These are phyloP conservation scores for Acacia acuminata DNA, from an alignment of 306 rosid species.

Conservation along the genomic window DNA sequence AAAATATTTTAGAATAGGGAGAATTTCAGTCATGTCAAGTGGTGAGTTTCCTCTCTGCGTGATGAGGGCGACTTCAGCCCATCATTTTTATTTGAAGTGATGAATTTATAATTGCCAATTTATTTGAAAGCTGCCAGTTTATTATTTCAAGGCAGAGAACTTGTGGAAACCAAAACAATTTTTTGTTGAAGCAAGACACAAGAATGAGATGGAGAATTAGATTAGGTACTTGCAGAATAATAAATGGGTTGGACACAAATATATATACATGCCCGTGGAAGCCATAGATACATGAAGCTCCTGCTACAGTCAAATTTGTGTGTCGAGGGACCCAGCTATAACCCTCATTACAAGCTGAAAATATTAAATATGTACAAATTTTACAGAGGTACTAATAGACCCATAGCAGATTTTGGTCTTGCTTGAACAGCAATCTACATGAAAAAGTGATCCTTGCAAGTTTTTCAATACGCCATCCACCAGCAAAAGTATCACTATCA, in stretches of 20 bases:
- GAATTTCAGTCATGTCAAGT: no score
- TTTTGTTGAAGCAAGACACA: neutral
- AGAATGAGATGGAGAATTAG: neutral
- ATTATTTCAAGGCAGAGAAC: neutral
- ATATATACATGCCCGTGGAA: no score
- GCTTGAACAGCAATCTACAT: constrained; percentile 11
- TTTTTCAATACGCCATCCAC: constrained; percentile 75
- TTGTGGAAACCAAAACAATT: neutral
- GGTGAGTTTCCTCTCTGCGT: no score
- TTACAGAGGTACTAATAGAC: constrained; percentile 8
- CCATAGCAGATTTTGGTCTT: constrained; percentile 11
- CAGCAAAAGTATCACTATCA: constrained; percentile 77
- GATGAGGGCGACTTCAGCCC: neutral
- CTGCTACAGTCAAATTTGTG: neutral
- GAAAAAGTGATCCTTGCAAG: constrained; percentile 20
- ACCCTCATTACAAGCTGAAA: constrained; percentile 10
- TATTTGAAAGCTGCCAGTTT: no score
- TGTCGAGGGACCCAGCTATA: neutral
- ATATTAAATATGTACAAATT: constrained; percentile 47
- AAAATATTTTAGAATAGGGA: no score
- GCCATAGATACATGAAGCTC: no score
- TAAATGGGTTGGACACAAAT: no score
- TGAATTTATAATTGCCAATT: no score
- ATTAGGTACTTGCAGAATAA: no score
- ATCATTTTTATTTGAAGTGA: no score